phyloP scores from a whole-genome alignment of 2,329 filamentous ascomycete genomes.

The Aspergillus ibericus region DNA sequence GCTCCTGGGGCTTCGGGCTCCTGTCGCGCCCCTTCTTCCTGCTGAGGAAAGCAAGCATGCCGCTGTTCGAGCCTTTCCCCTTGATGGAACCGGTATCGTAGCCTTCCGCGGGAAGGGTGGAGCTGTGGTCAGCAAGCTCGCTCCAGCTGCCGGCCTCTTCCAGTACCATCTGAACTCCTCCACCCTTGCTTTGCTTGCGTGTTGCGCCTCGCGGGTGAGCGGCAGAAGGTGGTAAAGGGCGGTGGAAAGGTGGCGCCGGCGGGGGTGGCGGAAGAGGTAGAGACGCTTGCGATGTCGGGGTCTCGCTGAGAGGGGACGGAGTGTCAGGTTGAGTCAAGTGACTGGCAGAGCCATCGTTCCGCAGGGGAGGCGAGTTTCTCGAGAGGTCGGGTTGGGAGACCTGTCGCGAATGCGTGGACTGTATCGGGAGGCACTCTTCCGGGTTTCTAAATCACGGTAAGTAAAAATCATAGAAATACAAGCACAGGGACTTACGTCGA shows the following conservation, averaged over 20 bases:
- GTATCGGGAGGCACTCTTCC: constrained; percentile 37
- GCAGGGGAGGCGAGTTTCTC: constrained; percentile 32
- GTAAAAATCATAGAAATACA: constrained; percentile 7
- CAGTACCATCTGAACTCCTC: constrained; percentile 86
- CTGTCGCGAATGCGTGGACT: constrained; percentile 35
- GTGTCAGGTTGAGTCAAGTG: constrained; percentile 29
- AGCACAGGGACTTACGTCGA: constrained; percentile 27
- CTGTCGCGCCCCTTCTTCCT: constrained; percentile 86
- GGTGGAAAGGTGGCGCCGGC: constrained; percentile 39
- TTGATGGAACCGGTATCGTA: constrained; percentile 39
- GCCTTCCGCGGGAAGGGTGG: constrained; percentile 69
- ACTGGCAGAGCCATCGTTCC: constrained; percentile 30
- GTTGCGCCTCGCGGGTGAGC: constrained; percentile 60
- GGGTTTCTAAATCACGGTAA: constrained; percentile 33
- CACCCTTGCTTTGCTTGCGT: constrained; percentile 72
- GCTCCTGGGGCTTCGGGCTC: constrained; percentile 91
- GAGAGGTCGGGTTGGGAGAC: constrained; percentile 38
- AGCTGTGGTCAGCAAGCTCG: constrained; percentile 80
- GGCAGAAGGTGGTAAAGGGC: constrained; percentile 40
- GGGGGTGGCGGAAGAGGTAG: constrained; percentile 31
- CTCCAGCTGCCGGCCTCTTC: constrained; percentile 90
- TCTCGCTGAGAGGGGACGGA: constrained; percentile 29
- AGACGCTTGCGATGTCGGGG: constrained; percentile 18
- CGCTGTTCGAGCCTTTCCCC: constrained; percentile 57
- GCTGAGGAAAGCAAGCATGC: constrained; percentile 86